Percentiles rank a stretch among this genome's conserved stretches.
Conservation (phyloP, 2,329 filamentous ascomycete species). For the Leptodontidium sp. region DNA sequence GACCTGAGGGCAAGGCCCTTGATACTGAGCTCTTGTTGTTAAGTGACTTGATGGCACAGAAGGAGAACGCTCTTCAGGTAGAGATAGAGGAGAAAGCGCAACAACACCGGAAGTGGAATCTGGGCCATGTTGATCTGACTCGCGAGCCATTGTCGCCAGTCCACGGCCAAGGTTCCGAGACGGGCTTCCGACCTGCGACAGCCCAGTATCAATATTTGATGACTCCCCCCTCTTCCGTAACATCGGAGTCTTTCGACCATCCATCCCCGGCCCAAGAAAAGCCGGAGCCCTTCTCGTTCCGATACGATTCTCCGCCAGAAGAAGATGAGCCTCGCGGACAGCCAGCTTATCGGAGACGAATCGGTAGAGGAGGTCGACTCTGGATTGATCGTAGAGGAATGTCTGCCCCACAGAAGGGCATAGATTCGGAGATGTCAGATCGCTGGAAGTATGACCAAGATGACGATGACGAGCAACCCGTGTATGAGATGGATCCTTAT, state of each 20-base stretch:
- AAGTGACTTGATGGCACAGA: conserved; percentile 80
- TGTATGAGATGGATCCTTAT: conserved; percentile 79
- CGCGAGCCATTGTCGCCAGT: conserved; percentile 84
- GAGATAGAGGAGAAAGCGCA: conserved; percentile 88
- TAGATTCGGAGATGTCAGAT: conserved; percentile 61
- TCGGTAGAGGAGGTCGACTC: conserved; percentile 83
- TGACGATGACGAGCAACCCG: conserved; percentile 77
- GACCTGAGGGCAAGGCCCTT: conserved; percentile 73
- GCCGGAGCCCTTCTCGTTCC: conserved; percentile 37
- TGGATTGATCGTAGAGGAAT: conserved; percentile 88
- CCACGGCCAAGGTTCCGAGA: conserved; percentile 66
- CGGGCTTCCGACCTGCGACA: conserved; percentile 75
- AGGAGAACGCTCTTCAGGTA: conserved; percentile 79
- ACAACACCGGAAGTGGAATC: conserved; percentile 92
- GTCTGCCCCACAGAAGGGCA: conserved; percentile 57
- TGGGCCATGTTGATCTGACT: conserved; percentile 87
- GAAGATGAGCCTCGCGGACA: conserved; percentile 44
- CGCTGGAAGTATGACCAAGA: conserved; percentile 90
- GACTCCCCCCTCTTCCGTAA: conserved; percentile 64
- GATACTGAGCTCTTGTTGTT: conserved; percentile 83
- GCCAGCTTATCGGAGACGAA: conserved; percentile 81
- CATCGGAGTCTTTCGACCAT: conserved; percentile 48
- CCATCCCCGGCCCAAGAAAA: conserved; percentile 43
- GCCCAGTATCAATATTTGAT: conserved; percentile 73
- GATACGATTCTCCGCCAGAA: conserved; percentile 42